A percentile compares a stretch with the other conserved stretches of the same genome.
Conservation (phyloP, 495 filamentous ascomycete species). For the Penicillium cataractarum region DNA sequence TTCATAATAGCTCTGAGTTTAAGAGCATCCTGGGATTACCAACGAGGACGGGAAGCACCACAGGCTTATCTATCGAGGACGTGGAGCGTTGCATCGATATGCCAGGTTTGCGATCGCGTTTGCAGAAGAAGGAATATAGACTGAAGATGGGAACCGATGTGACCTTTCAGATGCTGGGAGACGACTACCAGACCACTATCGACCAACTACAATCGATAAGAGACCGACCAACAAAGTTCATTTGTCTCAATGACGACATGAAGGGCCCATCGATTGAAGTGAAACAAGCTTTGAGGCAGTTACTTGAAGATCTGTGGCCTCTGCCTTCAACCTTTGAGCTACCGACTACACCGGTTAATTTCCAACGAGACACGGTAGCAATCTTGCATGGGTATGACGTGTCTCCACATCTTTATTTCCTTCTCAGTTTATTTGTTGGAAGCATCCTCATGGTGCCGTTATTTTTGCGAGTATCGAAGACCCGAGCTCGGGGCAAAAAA, state of each 20-base stretch:
- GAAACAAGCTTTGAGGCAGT: slow-evolving; percentile 8
- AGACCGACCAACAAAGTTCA: slow-evolving; percentile 12
- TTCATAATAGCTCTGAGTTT: slow-evolving; percentile 7
- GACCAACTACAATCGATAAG: slow-evolving; percentile 11
- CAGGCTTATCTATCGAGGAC: not conserved
- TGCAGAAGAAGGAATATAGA: slow-evolving; percentile 12
- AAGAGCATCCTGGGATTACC: not conserved
- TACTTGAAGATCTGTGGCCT: slow-evolving; percentile 13
- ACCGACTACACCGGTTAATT: not conserved
- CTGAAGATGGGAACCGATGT: slow-evolving; percentile 16
- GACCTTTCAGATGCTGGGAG: slow-evolving; percentile 15
- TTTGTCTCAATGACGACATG: slow-evolving; percentile 15
- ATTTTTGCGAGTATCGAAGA: slow-evolving; percentile 6
- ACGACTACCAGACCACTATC: slow-evolving; percentile 13
- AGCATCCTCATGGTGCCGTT: not conserved
- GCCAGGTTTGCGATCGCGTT: not conserved
- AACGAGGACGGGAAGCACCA: not conserved
- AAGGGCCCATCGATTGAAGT: slow-evolving; percentile 10
- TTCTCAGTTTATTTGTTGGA: slow-evolving; percentile 4
- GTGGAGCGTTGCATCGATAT: slow-evolving; percentile 9
- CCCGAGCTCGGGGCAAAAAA: slow-evolving; percentile 2
- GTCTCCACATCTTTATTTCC: slow-evolving; percentile 2
- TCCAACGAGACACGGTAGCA: not conserved
- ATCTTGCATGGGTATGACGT: not conserved
- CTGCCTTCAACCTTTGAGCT: slow-evolving; percentile 11